These are phyloP conservation scores for Lachnellula subtilissima DNA, from an alignment of 2,329 filamentous ascomycete genomes.

Conservation along the genomic window DNA sequence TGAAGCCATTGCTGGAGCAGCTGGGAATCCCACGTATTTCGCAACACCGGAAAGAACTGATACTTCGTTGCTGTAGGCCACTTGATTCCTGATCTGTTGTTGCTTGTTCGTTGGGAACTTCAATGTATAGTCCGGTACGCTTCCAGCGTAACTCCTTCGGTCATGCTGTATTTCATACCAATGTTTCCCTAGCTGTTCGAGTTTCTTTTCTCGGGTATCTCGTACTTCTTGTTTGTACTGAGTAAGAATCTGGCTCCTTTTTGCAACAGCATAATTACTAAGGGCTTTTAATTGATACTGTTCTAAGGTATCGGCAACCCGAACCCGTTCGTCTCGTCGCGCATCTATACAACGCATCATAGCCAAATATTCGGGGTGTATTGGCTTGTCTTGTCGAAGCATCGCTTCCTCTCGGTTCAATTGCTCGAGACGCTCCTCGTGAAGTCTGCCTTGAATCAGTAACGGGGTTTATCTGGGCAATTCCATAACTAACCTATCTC, in stretches of 20 bases:
- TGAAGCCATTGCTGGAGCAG: conserved; percentile 77
- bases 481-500: conserved; percentile 60
- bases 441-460: conserved; percentile 54
- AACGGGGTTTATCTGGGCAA: not conserved
- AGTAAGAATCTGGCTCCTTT: conserved; percentile 78
- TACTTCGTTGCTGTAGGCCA: conserved; percentile 92
- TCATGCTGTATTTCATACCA: conserved; percentile 93
- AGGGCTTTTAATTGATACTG: conserved; percentile 70
- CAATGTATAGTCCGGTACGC: conserved; percentile 75
- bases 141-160: conserved; percentile 71
- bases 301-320: conserved; percentile 67
- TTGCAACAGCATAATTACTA: conserved; percentile 69
- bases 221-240: conserved; percentile 87
- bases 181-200: conserved; percentile 78
- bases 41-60: conserved; percentile 85
- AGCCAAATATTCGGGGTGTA: conserved; percentile 85
- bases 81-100: conserved; percentile 76
- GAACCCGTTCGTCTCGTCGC: conserved; percentile 73
- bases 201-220: conserved; percentile 72
- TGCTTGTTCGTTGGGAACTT: conserved; percentile 72
- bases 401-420: conserved; percentile 67
- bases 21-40: conserved; percentile 94
- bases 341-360: conserved; percentile 86
- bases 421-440: conserved; percentile 80
- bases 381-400: conserved; percentile 54